Base-by-base conservation (phyloP, 2,329 filamentous ascomycete species). In the Paraphaeosphaeria minitans region DNA sequence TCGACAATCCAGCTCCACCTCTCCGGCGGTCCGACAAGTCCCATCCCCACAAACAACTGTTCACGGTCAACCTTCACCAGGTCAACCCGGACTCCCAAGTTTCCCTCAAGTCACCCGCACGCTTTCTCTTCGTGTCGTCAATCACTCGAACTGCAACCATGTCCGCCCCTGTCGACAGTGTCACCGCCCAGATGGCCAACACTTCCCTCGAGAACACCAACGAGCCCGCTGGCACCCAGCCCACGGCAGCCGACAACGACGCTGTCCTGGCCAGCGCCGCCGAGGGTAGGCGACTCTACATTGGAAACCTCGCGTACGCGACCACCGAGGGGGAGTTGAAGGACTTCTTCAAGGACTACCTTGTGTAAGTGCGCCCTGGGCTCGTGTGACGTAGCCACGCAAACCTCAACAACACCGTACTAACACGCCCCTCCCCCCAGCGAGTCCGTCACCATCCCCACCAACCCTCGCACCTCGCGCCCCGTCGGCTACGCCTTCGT, bases 241-340 rank as follows among this genome's bases (percentile, higher is more conserved):
- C 88, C 81, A 86, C 91, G 81, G 83, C 86, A 76, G 85, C 89
- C 75, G 86, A 90, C 82, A 90, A 92, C 79, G 93, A 97, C 81
- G 93, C 93, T 80, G 93, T 95, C 78, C 89, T 95, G 81, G 92
- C 93, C 83, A 97, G 93, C 84, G 95, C 95, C 81, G 93, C 94
- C 82, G 95, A 99, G 87, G 94, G 95, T 81, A 92, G 95, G 85
- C 92, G 95, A 85, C 90, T 99, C 77, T 99, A 99, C 85, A 98
- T 99, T 85, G 95, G 95, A 86, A 99, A 99, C 87, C 91, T 99
- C 88, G 95, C 95, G 77, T 99, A 99, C 82, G 93, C 94, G 89
- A 98, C 95, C 89, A 97, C 93, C 81, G 95, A 98, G 91, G 95
- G 91, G 90, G 93, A 97, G 89, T 92, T 99, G 87, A 97, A 96